Evolutionary conservation across 371 early-diverging fungal species (phyloP).

Genomic region (Rhizomucor miehei): DNA sequence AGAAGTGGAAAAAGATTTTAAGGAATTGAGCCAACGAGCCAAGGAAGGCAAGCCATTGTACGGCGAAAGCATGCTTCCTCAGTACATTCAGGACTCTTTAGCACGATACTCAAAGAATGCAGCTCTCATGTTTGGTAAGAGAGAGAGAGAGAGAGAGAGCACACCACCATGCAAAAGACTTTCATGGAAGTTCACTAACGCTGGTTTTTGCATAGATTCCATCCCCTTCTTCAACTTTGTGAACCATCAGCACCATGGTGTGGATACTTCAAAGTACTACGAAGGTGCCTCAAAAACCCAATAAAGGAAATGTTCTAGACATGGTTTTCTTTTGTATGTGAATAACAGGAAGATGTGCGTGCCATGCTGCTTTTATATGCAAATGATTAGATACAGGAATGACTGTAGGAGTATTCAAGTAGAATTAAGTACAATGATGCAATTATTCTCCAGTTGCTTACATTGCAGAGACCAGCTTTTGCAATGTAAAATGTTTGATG

Average conservation of each 20-base stretch:
- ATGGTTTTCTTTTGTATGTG: too few species aligned
- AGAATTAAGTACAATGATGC: slow-evolving; percentile 1
- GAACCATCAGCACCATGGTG: slow-evolving; percentile 79
- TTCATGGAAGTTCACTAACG: too few species aligned
- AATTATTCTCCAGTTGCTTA: too few species aligned
- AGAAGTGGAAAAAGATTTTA: slow-evolving; percentile 72
- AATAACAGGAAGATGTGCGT: too few species aligned
- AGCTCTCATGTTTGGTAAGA: slow-evolving; percentile 54
- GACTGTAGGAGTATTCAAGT: too few species aligned
- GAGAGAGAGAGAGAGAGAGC: too few species aligned
- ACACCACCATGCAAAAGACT: too few species aligned
- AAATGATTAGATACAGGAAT: too few species aligned
- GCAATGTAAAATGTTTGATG: neutral
- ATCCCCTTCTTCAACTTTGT: slow-evolving; percentile 83
- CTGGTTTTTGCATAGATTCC: slow-evolving; percentile 35
- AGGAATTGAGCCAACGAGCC: slow-evolving; percentile 62
- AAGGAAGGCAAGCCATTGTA: slow-evolving; percentile 73
- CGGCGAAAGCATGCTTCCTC: slow-evolving; percentile 62
- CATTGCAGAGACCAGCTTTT: too few species aligned
- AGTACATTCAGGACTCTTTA: slow-evolving; percentile 61
- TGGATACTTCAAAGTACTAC: slow-evolving; percentile 53
- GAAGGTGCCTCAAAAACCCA: neutral
- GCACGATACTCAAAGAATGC: slow-evolving; percentile 71
- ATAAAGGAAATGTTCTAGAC: too few species aligned
- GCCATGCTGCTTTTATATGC: too few species aligned